These are phyloP conservation scores for Botryotinia narcissicola DNA, from an alignment of 2,329 filamentous ascomycete species.

Conservation along the genomic window DNA sequence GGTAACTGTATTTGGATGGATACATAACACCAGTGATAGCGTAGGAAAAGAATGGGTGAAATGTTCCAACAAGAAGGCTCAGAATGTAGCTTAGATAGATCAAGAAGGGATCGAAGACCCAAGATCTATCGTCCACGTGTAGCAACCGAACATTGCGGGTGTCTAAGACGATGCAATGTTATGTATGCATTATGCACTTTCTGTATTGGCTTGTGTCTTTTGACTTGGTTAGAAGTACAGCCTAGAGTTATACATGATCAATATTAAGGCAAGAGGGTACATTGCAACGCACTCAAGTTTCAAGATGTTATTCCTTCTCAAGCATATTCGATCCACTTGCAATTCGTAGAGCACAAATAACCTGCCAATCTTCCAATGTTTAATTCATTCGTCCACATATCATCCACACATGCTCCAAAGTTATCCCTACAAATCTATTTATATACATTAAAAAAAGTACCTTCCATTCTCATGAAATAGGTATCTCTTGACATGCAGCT, in stretches of 20 bases:
- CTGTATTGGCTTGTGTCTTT: neutral
- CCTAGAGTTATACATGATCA: neutral
- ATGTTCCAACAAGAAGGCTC: neutral
- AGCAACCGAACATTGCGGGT: neutral
- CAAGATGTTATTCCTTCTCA: neutral
- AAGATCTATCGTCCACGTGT: neutral
- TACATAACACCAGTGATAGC: neutral
- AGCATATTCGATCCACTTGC: neutral
- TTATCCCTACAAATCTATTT: neutral
- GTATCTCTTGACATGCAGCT: neutral
- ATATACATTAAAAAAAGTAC: constrained; percentile 14
- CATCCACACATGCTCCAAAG: neutral
- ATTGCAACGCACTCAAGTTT: neutral
- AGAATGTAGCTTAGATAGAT: neutral
- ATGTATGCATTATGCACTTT: neutral
- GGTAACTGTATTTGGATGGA: neutral
- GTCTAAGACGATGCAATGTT: neutral
- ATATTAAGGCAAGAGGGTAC: neutral
- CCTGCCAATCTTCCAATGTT: neutral
- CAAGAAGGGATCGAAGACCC: neutral
- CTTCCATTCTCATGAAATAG: neutral
- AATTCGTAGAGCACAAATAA: neutral
- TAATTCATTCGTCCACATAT: neutral
- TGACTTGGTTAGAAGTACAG: neutral
- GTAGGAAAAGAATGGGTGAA: neutral